Conservation (phyloP, 495 filamentous ascomycete genomes). For the Penicillium atrosanguineum region DNA sequence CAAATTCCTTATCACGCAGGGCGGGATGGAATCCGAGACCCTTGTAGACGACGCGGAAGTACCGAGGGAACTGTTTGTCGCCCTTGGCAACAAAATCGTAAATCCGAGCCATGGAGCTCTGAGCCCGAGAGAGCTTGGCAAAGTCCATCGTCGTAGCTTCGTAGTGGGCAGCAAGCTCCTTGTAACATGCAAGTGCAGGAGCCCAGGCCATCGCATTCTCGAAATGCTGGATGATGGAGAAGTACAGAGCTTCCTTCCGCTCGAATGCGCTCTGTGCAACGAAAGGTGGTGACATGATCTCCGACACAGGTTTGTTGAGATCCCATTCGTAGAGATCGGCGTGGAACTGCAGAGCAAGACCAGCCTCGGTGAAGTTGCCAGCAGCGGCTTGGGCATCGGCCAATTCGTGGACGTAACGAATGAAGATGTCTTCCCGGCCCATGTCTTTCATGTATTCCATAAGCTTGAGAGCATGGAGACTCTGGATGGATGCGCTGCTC, state of each 20-base stretch:
- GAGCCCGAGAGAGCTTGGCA: conserved; percentile 80
- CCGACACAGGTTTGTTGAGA: conserved; percentile 60
- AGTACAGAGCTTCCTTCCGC: conserved; percentile 87
- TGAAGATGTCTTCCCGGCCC: conserved; percentile 96
- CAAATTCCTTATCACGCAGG: conserved; percentile 86
- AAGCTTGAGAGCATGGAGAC: conserved; percentile 81
- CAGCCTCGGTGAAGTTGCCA: conserved; percentile 84
- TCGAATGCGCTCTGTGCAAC: conserved; percentile 88
- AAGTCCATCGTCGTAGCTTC: conserved; percentile 89
- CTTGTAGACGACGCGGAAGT: conserved; percentile 89
- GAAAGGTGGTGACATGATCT: conserved; percentile 69
- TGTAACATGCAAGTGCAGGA: conserved; percentile 84
- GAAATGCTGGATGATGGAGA: conserved; percentile 89
- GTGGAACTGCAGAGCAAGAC: conserved; percentile 84
- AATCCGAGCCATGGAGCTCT: conserved; percentile 89
- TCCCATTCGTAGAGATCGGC: conserved; percentile 95
- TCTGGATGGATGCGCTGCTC: conserved; percentile 71
- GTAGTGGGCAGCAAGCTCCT: conserved; percentile 86
- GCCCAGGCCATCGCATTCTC: conserved; percentile 93
- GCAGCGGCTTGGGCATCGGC: conserved; percentile 72
- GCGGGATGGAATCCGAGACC: conserved; percentile 84
- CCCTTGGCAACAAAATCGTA: conserved; percentile 84
- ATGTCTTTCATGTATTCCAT: conserved; percentile 98
- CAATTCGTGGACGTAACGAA: conserved; percentile 93
- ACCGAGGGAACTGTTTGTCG: conserved; percentile 72